Evolutionary conservation across 768 basidiomycete species (phyloP), one percentile per base, ranked within the genome.

Genomic region (Clathrus columnatus): DNA sequence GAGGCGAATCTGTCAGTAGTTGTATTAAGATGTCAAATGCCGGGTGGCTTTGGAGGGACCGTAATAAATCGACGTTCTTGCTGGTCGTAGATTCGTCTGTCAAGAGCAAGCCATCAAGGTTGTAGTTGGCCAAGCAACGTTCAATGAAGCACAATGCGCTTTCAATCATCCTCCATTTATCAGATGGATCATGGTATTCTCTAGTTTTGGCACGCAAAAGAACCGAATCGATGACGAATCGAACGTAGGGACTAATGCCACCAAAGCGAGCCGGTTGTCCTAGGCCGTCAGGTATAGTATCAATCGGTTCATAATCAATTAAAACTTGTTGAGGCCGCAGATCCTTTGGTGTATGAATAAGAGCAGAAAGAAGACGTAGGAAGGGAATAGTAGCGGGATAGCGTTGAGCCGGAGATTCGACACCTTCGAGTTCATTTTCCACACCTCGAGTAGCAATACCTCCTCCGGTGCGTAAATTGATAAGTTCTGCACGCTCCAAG

Each of bases 371-470:
- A 45, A 97, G 78, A 55, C 80, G 78, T 50, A 97, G 70, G 72
- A 97, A 95, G 0, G 94, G 85, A 20, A 90, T 84, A 0, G 94
- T 95, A 7, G 90, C 80, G 0, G 94, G 92, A 68, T 95, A 98
- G 54, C 85, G 64, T 67, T 80, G 79, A 64, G 85, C 81, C 4
- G 77, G 75, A 14, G 87, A 73, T 68, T 98, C 95, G 51, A 93
- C 81, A 61, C 91, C 85, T 61, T 93, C 91, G 59, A 97, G 70
- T 65, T 95, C 91, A 4, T 87, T 78, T 60, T 94, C 84, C 3
- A 92, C 84, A 0, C 93, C 91, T 63, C 84, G 86, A 10, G 79
- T 78, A 20, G 83, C 74, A 3, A 80, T 73, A 6, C 85, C 63
- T 43, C 75, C 67, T 23, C 72, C 70, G 20, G 75, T 73, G 27